Evolutionary conservation across 148 eudicot species (phyloP).

Genomic region (Dysphania ambrosioides): DNA sequence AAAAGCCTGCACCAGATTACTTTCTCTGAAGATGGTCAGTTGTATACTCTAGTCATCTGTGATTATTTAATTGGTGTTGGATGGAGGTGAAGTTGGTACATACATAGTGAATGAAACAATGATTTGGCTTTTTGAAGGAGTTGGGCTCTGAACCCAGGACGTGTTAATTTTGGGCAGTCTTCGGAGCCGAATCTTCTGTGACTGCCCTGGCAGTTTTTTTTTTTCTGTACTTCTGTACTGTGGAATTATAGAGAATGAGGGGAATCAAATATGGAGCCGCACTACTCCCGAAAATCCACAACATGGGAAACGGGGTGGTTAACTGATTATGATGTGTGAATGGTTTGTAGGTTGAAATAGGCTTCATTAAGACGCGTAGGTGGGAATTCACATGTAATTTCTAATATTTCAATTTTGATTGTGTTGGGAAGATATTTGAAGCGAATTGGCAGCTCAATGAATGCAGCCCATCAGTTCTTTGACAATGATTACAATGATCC

Average conservation of each 20-base stretch:
- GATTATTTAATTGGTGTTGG: not conserved
- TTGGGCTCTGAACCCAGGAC: not conserved
- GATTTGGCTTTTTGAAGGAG: not conserved
- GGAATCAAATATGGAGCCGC: slow-evolving; percentile 14
- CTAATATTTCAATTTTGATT: slow-evolving; percentile 19
- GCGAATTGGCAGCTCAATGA: not conserved
- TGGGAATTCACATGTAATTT: slow-evolving; percentile 16
- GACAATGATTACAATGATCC: not conserved
- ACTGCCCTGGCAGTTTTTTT: slow-evolving; percentile 6
- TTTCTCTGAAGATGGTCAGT: slow-evolving; percentile 56
- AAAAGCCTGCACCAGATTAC: slow-evolving; percentile 89
- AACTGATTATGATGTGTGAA: slow-evolving; percentile 16
- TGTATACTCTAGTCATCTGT: slow-evolving; percentile 10
- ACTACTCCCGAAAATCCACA: slow-evolving; percentile 1
- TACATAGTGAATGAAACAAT: not conserved
- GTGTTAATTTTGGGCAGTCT: not conserved
- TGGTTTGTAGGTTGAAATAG: slow-evolving; percentile 9
- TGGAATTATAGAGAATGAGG: no score
- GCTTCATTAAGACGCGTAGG: slow-evolving; percentile 9
- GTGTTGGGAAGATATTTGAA: slow-evolving; percentile 6
- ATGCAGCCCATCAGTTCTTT: slow-evolving; percentile 13
- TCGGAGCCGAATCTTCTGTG: slow-evolving; percentile 4
- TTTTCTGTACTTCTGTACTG: slow-evolving; percentile 18
- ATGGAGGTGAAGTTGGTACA: slow-evolving; percentile 16
- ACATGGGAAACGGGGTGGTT: not conserved